Base-by-base conservation (phyloP, 768 basidiomycete species). In the Russula olivacea region DNA sequence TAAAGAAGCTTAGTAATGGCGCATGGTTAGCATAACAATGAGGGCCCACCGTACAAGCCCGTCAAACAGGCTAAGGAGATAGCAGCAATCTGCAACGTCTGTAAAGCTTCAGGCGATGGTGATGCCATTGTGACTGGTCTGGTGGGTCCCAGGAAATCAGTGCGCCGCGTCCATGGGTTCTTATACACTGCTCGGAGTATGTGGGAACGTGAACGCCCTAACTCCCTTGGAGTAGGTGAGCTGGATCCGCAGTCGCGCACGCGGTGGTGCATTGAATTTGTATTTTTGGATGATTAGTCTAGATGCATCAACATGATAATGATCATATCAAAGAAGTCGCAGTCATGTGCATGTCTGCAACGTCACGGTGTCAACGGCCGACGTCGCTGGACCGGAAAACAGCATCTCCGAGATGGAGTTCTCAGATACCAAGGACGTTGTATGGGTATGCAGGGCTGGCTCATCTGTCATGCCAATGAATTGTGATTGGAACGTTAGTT, bases 11-110 rank as follows among this genome's bases (percentile, higher is more conserved):
- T 12, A 49, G 10, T 41, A n/a, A 43, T 10, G 21, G 38, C 0
- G 14, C 17, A 19, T 12, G 11, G 38, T 9, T 28, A 38, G 36
- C 7, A 59, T 21, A 41, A 25, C 12, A 47, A 21, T 48, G 40
- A 7, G 25, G 32, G 12, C 66, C 19, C 40, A 69, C 68, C 68
- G 17, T 65, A 69, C 25, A 69, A 53, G 25, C 64, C 66, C 1
- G 63, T 68, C 40, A 69, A 54, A 12, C 64, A 59, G 28, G 64
- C 52, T 25, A 65, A 59, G 1, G 59, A 54, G 49, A 68, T 66
- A 7, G 55, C 66, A 28, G 68, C 6, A 47, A 61, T 66, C 49
- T 69, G 52, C 25, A 69, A 41, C 9, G 57, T 49, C 38, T 64
- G 64, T 54, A 67, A 55, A 9, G 64, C 50, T 7, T 54, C 57